Base-by-base conservation (phyloP, 139 green algal genomes). In the Medakamo hakoo region DNA sequence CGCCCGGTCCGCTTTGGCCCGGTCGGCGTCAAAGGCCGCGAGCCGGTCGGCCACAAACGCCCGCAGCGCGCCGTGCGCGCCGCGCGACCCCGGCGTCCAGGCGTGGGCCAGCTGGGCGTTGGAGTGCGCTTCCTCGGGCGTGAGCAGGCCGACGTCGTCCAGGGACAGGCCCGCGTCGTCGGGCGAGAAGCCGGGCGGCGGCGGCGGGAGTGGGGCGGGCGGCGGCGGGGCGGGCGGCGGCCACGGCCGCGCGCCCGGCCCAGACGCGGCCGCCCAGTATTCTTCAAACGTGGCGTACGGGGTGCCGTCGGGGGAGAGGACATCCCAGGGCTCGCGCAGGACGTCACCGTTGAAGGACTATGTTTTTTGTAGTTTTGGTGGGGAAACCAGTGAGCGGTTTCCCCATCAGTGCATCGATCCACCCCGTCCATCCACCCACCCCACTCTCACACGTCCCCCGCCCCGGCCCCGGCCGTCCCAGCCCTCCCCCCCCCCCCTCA, bases 321-420 rank as follows among this genome's bases (percentile, higher is more conserved):
- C 73, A 63, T 95, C 83, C 87, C 88, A 95, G 2, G 89, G 89
- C 78, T 96, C 88, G 56, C 87, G 88, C 60, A 96, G 76, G 31
- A 95, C 66, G 73, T 96, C 89, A 23, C 71, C 82, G 63, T 91
- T 94, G 80, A 92, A 95, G 32, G 67, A n/a, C n/a, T n/a, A n/a
- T n/a, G n/a, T n/a, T n/a, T n/a, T n/a, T n/a, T n/a, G n/a, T n/a
- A n/a, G n/a, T n/a, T n/a, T n/a, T n/a, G n/a, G n/a, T n/a, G n/a
- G n/a, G n/a, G n/a, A n/a, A n/a, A n/a, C n/a, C n/a, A n/a, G n/a
- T n/a, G n/a, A n/a, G n/a, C n/a, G n/a, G n/a, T n/a, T n/a, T n/a
- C n/a, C n/a, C n/a, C n/a, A n/a, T n/a, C n/a, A n/a, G n/a, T n/a
- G n/a, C n/a, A n/a, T n/a, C n/a, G n/a, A n/a, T n/a, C n/a, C n/a